Evolutionary conservation across 805 yeast genomes (phyloP).

Genomic region (Starmera pachycereana): DNA sequence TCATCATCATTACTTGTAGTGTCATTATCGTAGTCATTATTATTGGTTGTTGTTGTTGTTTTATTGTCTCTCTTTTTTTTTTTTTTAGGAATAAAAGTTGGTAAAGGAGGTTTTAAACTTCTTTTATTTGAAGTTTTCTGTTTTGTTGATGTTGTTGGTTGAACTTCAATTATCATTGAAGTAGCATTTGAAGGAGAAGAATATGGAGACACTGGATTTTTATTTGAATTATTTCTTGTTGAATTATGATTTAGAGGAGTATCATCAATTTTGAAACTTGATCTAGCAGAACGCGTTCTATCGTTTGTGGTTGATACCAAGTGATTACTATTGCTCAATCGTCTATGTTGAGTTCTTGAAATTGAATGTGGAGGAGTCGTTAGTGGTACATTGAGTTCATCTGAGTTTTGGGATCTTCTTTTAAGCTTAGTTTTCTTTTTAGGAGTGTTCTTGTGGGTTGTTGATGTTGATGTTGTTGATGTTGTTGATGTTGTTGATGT

Average conservation of each 20-base stretch:
- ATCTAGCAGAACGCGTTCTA: slow-evolving; percentile 6
- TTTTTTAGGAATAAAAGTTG: neutral
- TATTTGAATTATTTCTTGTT: slow-evolving; percentile 6
- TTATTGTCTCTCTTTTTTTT: too few relatives aligned
- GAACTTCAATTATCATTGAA: neutral
- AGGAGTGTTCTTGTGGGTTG: neutral
- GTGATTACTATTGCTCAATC: too few relatives aligned
- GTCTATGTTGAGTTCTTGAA: slow-evolving; percentile 4
- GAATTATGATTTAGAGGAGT: slow-evolving; percentile 16
- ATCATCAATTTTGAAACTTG: slow-evolving; percentile 9
- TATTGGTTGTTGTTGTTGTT: neutral
- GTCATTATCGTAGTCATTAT: too few relatives aligned
- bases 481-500: too few relatives aligned
- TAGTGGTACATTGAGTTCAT: slow-evolving; percentile 11
- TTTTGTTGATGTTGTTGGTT: slow-evolving; percentile 6
- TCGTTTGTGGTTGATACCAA: neutral
- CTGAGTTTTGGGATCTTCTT: slow-evolving; percentile 6
- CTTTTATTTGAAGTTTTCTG: neutral
- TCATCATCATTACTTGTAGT: too few relatives aligned
- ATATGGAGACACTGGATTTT: slow-evolving; percentile 18
- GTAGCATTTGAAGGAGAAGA: slow-evolving; percentile 15
- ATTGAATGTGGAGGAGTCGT: slow-evolving; percentile 21
- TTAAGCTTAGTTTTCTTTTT: slow-evolving; percentile 1
- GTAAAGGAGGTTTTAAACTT: neutral
- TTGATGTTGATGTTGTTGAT: too few relatives aligned